These are phyloP conservation scores for Coniochaeta sp. DNA, from an alignment of 2,329 filamentous ascomycete genomes.

Conservation along the genomic window DNA sequence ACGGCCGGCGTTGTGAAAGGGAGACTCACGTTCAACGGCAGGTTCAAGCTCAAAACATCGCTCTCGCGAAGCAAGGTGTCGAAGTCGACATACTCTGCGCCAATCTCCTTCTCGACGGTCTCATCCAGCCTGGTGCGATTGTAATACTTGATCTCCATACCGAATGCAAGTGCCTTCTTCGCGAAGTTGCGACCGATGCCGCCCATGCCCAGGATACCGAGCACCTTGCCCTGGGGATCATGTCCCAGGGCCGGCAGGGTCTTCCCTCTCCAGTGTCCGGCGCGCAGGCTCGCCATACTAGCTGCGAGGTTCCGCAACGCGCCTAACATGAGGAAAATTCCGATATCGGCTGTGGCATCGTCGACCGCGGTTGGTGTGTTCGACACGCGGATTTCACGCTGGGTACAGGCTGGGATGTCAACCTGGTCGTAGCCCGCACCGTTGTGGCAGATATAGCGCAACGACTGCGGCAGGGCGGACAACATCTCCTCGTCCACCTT, in stretches of 20 bases:
- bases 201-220: constrained; percentile 81
- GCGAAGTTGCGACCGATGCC: constrained; percentile 75
- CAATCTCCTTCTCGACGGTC: constrained; percentile 42
- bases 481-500: constrained; percentile 65
- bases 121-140: constrained; percentile 57
- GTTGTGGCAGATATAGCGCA: constrained; percentile 54
- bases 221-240: constrained; percentile 69
- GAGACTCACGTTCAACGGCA: constrained; percentile 69
- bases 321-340: constrained; percentile 74
- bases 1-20: too few relatives aligned
- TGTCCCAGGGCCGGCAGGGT: constrained; percentile 55
- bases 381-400: constrained; percentile 60
- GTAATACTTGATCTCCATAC: constrained; percentile 68
- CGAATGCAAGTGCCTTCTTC: constrained; percentile 65
- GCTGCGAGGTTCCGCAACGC: constrained; percentile 67
- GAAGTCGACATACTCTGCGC: constrained; percentile 63
- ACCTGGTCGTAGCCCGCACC: constrained; percentile 82
- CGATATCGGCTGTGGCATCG: constrained; percentile 75
- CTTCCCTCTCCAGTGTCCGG: constrained; percentile 59
- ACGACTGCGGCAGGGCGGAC: constrained; percentile 40
- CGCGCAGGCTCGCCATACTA: constrained; percentile 57
- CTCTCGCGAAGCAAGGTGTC: constrained; percentile 62
- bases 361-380: constrained; percentile 78
- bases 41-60: constrained; percentile 73
- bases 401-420: constrained; percentile 63